Base-by-base conservation (phyloP, 371 early-diverging fungal genomes). In the Nematocida sp. region DNA sequence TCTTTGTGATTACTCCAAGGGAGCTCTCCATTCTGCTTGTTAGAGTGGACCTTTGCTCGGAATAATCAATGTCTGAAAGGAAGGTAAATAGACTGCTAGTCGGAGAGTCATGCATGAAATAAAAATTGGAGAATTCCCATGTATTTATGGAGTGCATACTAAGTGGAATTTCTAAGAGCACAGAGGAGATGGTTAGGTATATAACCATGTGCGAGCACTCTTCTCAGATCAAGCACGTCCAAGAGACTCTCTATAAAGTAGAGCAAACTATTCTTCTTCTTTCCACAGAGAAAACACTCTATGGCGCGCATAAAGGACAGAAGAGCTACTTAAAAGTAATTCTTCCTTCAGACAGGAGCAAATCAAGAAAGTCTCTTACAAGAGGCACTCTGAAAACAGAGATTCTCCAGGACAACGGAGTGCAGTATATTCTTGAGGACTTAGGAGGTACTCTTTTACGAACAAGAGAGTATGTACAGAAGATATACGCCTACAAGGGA, bases 1-100 rank as follows among this genome's bases (percentile, higher is more conserved):
- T 88, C 77, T 88, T 89, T 5, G 91, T 89, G 65, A 91, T 79
- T 26, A 86, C 81, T 35, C 87, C 88, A n/a, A 91, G 83, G 2
- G 90, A 89, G 51, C 81, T 84, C 48, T 87, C 86, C 42, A 65
- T 66, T 77, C 83, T 66, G 32, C 69, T 77, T 7, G 81, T 51
- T 36, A 50, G 16, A 0, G 59, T 38, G n/a, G 61, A 49, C 47
- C 45, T 71, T 5, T 28, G 16, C 54, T 71, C 75, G 11, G 75
- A 71, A 4, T 38, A 60, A 35, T 71, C 75, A n/a, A 59, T 42
- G 55, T 71, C 75, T 0, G 75, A 71, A 25, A 71, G 57, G 57
- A 71, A 71, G 26, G 75, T 68, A 49, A 60, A 71, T 30, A 71
- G 26, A 32, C 75, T 71, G 38, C 75, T 63, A 2, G 65, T 47